A percentile compares a stretch with the other conserved stretches of the same genome.
These are phyloP conservation scores for Hypoxylon sp. DNA, from an alignment of 2,329 filamentous ascomycete genomes.

Conservation along the genomic window DNA sequence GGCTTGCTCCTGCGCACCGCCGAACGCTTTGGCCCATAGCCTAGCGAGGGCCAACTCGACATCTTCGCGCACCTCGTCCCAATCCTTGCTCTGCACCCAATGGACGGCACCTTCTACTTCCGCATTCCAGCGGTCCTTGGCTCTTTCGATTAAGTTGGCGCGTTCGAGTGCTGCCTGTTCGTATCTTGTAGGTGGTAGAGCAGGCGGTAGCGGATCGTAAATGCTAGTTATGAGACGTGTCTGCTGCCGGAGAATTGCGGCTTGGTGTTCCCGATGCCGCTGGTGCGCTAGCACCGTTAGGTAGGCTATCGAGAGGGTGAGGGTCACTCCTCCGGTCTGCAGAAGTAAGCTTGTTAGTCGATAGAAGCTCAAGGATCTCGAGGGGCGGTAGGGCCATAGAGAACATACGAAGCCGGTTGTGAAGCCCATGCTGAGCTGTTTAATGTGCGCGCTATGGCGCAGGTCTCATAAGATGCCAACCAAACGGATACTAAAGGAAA, in stretches of 20 bases:
- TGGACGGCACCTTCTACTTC: conserved; percentile 76
- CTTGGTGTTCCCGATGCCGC: conserved; percentile 73
- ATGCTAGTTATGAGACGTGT: conserved; percentile 66
- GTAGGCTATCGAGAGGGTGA: conserved; percentile 81
- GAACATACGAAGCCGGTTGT: conserved; percentile 77
- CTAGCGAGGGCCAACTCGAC: conserved; percentile 64
- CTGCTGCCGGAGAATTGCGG: conserved; percentile 69
- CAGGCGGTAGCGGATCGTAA: conserved; percentile 61
- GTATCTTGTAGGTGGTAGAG: conserved; percentile 64
- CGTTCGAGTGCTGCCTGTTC: conserved; percentile 66
- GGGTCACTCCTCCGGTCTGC: conserved; percentile 80
- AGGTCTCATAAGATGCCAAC: conserved; percentile 44
- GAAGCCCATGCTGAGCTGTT: conserved; percentile 73
- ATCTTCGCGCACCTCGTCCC: conserved; percentile 71
- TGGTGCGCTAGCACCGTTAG: conserved; percentile 78
- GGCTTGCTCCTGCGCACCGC: conserved; percentile 51
- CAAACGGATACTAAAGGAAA: conserved; percentile 15
- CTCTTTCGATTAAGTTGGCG: conserved; percentile 71
- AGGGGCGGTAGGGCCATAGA: not conserved
- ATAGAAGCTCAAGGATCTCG: not conserved
- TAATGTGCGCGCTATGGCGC: conserved; percentile 48
- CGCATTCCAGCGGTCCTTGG: conserved; percentile 83
- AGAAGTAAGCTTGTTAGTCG: conserved; percentile 2
- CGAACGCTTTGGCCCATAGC: conserved; percentile 60
- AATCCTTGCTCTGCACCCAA: conserved; percentile 76